Conservation (phyloP, 106 monocot genomes). For the Iris macrosiphon region DNA sequence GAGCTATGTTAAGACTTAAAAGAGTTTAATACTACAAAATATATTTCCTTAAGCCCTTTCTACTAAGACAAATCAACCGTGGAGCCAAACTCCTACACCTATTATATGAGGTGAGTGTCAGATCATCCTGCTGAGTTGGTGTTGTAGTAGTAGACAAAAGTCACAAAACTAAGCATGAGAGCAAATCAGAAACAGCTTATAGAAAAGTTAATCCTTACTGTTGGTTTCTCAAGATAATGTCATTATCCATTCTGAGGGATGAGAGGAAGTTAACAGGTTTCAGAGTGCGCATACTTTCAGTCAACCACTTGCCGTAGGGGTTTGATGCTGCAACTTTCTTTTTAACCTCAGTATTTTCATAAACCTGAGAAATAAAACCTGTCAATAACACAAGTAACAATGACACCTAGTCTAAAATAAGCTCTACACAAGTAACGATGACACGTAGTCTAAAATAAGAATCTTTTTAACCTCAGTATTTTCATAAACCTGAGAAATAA, state of each 20-base stretch:
- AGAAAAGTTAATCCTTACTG: constrained; percentile 52
- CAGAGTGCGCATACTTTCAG: constrained; percentile 62
- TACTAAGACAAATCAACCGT: no score
- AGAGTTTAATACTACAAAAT: no score
- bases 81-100: no score
- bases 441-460: no score
- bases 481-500: constrained; percentile 67
- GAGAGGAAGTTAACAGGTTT: constrained; percentile 92
- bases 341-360: constrained; percentile 95
- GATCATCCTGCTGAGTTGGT: no score
- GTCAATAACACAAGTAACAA: neutral
- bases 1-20: no score
- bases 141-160: no score
- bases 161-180: no score
- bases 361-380: constrained; percentile 50
- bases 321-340: constrained; percentile 68
- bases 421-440: no score
- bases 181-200: neutral
- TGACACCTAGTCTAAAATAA: no score
- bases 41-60: no score
- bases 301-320: constrained; percentile 85
- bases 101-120: no score
- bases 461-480: constrained; percentile 95
- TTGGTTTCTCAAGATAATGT: constrained; percentile 66
- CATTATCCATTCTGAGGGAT: constrained; percentile 67